A percentile compares a stretch with the other conserved stretches of the same genome.
Conservation (phyloP, 371 early-diverging fungal genomes). For the Zopfochytrium polystomum region DNA sequence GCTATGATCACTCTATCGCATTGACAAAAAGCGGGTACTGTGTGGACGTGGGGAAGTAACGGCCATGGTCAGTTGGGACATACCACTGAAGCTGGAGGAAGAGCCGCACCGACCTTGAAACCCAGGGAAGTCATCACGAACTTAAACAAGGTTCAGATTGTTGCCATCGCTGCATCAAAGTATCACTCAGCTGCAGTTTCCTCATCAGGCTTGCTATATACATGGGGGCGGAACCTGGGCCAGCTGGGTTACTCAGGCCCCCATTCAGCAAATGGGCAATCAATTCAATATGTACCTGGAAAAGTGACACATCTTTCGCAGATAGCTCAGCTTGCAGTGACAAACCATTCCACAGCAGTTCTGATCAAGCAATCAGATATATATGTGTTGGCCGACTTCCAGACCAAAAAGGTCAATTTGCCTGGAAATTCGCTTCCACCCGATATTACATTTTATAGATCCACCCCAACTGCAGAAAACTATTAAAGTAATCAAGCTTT, state of each 20-base stretch:
- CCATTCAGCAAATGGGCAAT: constrained; percentile 16
- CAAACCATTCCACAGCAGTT: constrained; percentile 44
- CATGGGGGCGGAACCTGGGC: constrained; percentile 73
- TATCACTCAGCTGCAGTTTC: constrained; percentile 68
- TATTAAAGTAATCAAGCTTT: constrained; percentile 24
- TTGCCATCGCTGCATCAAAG: constrained; percentile 69
- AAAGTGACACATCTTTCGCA: constrained; percentile 40
- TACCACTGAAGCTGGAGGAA: constrained; percentile 24
- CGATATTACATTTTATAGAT: constrained; percentile 3
- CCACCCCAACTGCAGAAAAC: constrained; percentile 33
- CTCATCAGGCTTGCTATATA: constrained; percentile 54
- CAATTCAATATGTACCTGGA: constrained; percentile 33
- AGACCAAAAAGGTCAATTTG: constrained; percentile 24
- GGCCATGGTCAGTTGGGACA: constrained; percentile 69
- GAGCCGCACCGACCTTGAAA: constrained; percentile 41
- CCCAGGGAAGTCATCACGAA: constrained; percentile 57
- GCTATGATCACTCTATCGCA: constrained; percentile 71
- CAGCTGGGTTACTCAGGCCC: constrained; percentile 60
- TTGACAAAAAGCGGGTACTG: constrained; percentile 49
- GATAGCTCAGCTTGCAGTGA: constrained; percentile 33
- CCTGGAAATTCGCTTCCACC: constrained; percentile 11
- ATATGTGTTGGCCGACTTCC: constrained; percentile 28
- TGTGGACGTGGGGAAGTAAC: constrained; percentile 62
- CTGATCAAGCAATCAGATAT: constrained; percentile 36
- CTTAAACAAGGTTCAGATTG: constrained; percentile 54